Percentiles rank a stretch among this genome's conserved stretches.
Conservation (phyloP, 148 eudicot genomes). For the Nyssa sinensis region DNA sequence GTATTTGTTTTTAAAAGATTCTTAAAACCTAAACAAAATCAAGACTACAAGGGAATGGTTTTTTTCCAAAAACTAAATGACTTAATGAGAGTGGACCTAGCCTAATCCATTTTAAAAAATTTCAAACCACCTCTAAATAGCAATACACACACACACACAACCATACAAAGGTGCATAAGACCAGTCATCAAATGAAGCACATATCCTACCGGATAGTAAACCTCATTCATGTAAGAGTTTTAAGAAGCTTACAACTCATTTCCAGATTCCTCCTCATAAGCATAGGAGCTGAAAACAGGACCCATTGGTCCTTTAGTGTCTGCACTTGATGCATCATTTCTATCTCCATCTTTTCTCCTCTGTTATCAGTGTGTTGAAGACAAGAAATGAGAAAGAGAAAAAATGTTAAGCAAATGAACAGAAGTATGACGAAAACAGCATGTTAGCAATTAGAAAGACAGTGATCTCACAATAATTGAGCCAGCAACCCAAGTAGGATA, state of each 20-base stretch:
- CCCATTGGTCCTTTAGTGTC: constrained; percentile 86
- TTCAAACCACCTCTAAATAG: no score
- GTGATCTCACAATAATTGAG: constrained; percentile 56
- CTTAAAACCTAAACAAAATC: no score
- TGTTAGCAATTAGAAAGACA: constrained; percentile 10
- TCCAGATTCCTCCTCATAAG: constrained; percentile 83
- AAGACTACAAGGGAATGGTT: no score
- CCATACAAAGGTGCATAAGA: neutral
- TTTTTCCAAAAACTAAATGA: neutral
- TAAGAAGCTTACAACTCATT: constrained; percentile 64
- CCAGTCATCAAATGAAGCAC: neutral
- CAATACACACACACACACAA: neutral
- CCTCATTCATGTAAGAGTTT: constrained; percentile 7
- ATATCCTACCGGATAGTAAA: neutral
- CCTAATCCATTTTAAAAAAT: no score
- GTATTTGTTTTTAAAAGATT: no score
- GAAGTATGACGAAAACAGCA: neutral
- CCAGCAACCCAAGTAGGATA: constrained; percentile 84
- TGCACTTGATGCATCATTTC: constrained; percentile 33
- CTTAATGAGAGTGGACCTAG: no score
- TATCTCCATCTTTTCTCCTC: constrained; percentile 53
- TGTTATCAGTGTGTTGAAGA: constrained; percentile 28
- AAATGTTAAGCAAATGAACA: neutral
- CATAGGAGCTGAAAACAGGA: constrained; percentile 91
- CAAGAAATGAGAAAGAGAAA: neutral